phyloP scores from a whole-genome alignment of 2,329 filamentous ascomycete species.

The Cordyceps farinosa region DNA sequence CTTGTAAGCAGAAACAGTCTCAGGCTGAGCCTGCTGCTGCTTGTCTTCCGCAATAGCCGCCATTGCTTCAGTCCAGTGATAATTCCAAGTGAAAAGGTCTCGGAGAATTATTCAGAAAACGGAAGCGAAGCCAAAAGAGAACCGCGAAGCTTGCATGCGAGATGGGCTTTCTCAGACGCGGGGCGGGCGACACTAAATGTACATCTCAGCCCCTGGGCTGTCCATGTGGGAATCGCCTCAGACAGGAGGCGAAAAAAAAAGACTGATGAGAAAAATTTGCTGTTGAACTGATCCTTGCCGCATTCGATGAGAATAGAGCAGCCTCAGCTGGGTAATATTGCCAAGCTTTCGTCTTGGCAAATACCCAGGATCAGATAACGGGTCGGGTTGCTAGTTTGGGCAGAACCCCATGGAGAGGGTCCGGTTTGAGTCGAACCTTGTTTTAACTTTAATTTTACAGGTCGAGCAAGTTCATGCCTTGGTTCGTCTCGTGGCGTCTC shows the following conservation, averaged over 20 bases:
- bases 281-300: neutral
- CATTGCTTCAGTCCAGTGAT: neutral
- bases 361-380: constrained; percentile 7
- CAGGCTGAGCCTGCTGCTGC: neutral
- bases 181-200: too few relatives aligned
- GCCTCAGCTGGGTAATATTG: neutral
- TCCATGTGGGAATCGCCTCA: neutral
- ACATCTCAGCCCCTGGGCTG: neutral
- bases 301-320: neutral
- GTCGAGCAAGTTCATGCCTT: neutral
- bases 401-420: neutral
- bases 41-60: neutral
- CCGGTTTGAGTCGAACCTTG: neutral
- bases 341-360: neutral
- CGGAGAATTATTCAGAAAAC: too few relatives aligned
- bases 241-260: neutral
- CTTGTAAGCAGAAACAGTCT: neutral
- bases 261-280: neutral
- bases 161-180: too few relatives aligned
- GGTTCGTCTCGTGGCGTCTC: neutral
- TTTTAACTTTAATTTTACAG: neutral
- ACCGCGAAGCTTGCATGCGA: too few relatives aligned
- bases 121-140: too few relatives aligned
- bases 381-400: neutral
- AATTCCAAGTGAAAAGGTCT: neutral